phyloP scores from a whole-genome alignment of 192 early-diverging fungal species.

The Backusella parvicylindrica region DNA sequence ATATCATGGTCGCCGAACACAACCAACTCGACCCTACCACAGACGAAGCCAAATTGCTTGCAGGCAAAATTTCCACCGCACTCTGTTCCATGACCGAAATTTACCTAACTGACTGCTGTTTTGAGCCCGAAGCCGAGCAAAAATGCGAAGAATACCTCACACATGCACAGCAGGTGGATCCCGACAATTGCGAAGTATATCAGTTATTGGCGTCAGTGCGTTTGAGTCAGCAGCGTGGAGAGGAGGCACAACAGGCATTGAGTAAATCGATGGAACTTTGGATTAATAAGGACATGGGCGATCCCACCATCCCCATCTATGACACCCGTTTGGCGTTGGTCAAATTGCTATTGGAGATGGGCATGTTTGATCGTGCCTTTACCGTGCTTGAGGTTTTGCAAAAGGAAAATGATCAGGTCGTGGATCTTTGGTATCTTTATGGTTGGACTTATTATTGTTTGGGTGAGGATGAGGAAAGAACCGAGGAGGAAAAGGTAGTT shows the following conservation, averaged over 20 bases:
- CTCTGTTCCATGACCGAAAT: slow-evolving; percentile 95
- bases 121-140: slow-evolving; percentile 86
- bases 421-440: slow-evolving; percentile 94
- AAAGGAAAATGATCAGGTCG: slow-evolving; percentile 89
- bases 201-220: slow-evolving; percentile 88
- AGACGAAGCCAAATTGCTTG: slow-evolving; percentile 43
- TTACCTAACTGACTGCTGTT: slow-evolving; percentile 97
- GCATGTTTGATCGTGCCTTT: slow-evolving; percentile 74
- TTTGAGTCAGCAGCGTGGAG: slow-evolving; percentile 76
- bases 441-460: slow-evolving; percentile 89
- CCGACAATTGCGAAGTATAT: slow-evolving; percentile 78
- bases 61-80: slow-evolving; percentile 74
- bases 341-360: slow-evolving; percentile 86
- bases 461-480: slow-evolving; percentile 47
- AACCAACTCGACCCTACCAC: slow-evolving; percentile 35
- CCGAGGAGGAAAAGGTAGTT: slow-evolving; percentile 49
- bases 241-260: slow-evolving; percentile 74
- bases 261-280: slow-evolving; percentile 69
- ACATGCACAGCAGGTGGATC: slow-evolving; percentile 65
- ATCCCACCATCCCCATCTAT: slow-evolving; percentile 70
- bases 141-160: slow-evolving; percentile 73
- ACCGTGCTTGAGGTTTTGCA: slow-evolving; percentile 74
- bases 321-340: slow-evolving; percentile 79
- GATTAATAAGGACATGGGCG: slow-evolving; percentile 52
- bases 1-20: slow-evolving; percentile 59